These are phyloP conservation scores for Arabidopsis hybrid DNA, from an alignment of 441 rosid genomes.

Conservation along the genomic window DNA sequence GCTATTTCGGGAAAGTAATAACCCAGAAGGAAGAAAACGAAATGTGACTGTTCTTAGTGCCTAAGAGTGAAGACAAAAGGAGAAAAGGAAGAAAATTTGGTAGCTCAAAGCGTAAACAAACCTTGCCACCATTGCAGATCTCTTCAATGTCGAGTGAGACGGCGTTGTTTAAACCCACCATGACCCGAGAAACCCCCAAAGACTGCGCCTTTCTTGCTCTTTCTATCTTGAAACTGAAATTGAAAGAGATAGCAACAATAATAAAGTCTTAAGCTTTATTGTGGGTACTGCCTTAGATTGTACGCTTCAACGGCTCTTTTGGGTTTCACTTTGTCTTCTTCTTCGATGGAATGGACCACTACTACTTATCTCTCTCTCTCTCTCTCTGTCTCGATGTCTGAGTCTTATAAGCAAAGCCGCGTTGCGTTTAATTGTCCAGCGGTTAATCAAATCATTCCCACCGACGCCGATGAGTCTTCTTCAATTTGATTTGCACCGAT, in stretches of 20 bases:
- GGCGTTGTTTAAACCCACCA: slow-evolving; percentile 68
- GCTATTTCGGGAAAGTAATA: slow-evolving; percentile 11
- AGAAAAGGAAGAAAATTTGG: slow-evolving; percentile 24
- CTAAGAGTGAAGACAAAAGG: not conserved
- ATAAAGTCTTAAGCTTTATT: slow-evolving; percentile 40
- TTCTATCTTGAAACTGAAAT: slow-evolving; percentile 14
- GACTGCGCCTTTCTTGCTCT: slow-evolving; percentile 16
- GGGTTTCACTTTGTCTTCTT: slow-evolving; percentile 29
- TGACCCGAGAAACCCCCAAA: slow-evolving; percentile 48
- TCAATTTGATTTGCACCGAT: not conserved
- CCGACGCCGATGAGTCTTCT: slow-evolving; percentile 38
- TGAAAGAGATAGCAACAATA: slow-evolving; percentile 1
- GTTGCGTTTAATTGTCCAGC: slow-evolving; percentile 39
- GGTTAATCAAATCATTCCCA: slow-evolving; percentile 39
- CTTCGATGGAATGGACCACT: slow-evolving; percentile 40
- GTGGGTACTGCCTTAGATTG: slow-evolving; percentile 23
- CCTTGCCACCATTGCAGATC: slow-evolving; percentile 93
- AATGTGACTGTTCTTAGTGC: not conserved
- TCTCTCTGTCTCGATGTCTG: slow-evolving; percentile 40
- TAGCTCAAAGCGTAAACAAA: slow-evolving; percentile 35
- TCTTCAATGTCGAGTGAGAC: slow-evolving; percentile 75
- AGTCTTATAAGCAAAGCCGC: slow-evolving; percentile 29
- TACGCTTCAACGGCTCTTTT: slow-evolving; percentile 42
- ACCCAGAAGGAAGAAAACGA: slow-evolving; percentile 23
- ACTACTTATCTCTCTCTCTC: not conserved